A percentile compares a stretch with the other conserved stretches of the same genome.
phyloP scores from a whole-genome alignment of 2,329 filamentous ascomycete genomes.

The Sclerotinia spermophila region DNA sequence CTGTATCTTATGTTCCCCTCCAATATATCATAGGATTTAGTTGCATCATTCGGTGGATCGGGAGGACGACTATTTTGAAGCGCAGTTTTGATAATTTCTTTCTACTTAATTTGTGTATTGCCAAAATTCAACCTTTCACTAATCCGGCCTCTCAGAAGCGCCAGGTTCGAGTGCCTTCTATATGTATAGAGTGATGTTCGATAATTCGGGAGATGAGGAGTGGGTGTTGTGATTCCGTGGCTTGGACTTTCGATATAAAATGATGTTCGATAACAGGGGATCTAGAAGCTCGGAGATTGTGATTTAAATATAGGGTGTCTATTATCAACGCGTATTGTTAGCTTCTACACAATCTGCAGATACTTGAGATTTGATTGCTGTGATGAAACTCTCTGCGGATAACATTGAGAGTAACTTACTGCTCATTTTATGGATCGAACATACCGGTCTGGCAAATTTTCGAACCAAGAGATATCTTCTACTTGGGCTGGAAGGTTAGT shows the following conservation, averaged over 20 bases:
- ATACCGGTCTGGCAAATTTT: neutral
- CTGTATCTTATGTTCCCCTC: neutral
- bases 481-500: neutral
- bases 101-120: neutral
- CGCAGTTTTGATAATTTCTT: neutral
- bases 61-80: neutral
- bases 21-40: no score
- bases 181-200: rapidly evolving
- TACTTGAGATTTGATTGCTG: neutral
- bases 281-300: neutral
- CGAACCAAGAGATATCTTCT: neutral
- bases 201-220: neutral
- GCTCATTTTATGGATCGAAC: neutral
- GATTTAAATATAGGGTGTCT: neutral
- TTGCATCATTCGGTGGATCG: rapidly evolving
- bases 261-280: neutral
- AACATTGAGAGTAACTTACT: neutral
- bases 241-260: neutral
- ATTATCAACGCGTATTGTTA: neutral
- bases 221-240: neutral
- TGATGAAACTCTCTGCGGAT: neutral
- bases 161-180: neutral
- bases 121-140: neutral
- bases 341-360: neutral
- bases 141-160: no score